Conservation (phyloP, 768 basidiomycete genomes). For the Rickenella mellea region DNA sequence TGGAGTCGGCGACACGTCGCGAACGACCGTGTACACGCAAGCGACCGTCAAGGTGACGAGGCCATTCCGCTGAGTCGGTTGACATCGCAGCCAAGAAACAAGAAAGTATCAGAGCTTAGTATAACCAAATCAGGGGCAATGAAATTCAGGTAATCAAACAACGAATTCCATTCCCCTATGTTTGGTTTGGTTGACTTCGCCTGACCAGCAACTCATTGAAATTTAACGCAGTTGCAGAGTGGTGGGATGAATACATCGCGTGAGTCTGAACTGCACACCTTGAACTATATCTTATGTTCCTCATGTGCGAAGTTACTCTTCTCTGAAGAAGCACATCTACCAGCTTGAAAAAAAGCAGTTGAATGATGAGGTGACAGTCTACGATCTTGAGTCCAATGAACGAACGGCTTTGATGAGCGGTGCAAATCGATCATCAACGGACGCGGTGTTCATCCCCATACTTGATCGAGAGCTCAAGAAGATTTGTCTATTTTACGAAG, state of each 20-base stretch:
- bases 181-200: not conserved
- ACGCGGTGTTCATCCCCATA: constrained; percentile 58
- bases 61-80: no score
- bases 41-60: no score
- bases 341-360: constrained; percentile 69
- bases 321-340: constrained; percentile 78
- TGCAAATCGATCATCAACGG: constrained; percentile 28
- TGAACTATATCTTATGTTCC: not conserved
- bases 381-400: constrained; percentile 63
- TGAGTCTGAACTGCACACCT: constrained; percentile 28
- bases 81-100: no score
- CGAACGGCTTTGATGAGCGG: constrained; percentile 42
- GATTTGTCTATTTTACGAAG: constrained; percentile 68
- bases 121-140: constrained; percentile 1
- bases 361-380: no score
- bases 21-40: no score
- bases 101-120: not conserved
- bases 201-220: constrained; percentile 48
- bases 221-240: constrained; percentile 86
- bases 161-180: not conserved
- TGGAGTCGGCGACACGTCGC: not conserved
- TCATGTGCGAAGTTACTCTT: constrained; percentile 54
- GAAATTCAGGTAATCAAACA: constrained; percentile 9
- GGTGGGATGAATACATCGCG: constrained; percentile 91
- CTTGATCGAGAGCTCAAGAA: constrained; percentile 79